These are phyloP conservation scores for Botryotinia globosa DNA, from an alignment of 2,329 filamentous ascomycete species.

Conservation along the genomic window DNA sequence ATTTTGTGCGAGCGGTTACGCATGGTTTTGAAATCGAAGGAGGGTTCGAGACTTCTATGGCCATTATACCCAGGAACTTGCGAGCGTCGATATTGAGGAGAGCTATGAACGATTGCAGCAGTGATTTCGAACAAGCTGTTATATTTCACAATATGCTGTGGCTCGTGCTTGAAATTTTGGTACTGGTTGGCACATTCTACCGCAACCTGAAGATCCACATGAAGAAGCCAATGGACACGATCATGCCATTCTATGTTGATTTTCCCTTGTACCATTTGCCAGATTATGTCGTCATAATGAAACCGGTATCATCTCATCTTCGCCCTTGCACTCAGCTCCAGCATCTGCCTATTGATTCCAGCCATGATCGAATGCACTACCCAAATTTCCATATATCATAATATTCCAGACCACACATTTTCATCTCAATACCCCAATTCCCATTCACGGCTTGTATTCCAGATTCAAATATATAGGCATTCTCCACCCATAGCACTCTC, in stretches of 20 bases:
- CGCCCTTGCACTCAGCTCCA: not conserved
- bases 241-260: conserved; percentile 2
- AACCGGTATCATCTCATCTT: not conserved
- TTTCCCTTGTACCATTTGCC: not conserved
- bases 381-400: not conserved
- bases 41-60: conserved; percentile 2
- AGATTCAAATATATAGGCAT: not conserved
- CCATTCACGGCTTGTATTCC: too few relatives aligned
- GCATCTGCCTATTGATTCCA: not conserved
- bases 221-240: conserved; percentile 7
- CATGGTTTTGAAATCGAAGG: conserved; percentile 4
- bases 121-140: conserved; percentile 16
- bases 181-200: conserved; percentile 1
- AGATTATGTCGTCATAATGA: not conserved
- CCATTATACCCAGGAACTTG: conserved; percentile 4
- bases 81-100: not conserved
- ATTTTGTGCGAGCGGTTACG: conserved; percentile 15
- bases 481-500: not conserved
- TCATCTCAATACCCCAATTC: not conserved
- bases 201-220: not conserved
- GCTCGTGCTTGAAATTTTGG: conserved; percentile 7
- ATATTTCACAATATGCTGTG: conserved; percentile 2
- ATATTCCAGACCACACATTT: not conserved
- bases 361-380: not conserved
- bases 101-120: not conserved